These are phyloP conservation scores for Aureobasidium mangrovei DNA, from an alignment of 2,329 filamentous ascomycete genomes.

Conservation along the genomic window DNA sequence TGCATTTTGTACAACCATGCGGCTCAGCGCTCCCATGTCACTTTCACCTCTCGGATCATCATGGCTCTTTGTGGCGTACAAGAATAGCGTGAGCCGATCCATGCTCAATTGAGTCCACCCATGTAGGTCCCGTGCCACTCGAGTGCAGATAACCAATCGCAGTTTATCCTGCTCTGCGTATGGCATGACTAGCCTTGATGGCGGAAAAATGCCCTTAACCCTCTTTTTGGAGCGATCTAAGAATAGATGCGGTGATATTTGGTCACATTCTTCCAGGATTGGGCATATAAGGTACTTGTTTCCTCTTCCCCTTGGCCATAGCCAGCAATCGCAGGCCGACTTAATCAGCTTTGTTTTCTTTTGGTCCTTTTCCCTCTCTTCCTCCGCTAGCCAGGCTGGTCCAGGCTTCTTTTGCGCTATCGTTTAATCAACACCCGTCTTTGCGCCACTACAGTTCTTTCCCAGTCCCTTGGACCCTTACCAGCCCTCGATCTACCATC, in stretches of 20 bases:
- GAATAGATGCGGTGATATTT: conserved; percentile 38
- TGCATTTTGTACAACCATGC: conserved; percentile 4
- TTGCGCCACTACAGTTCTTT: conserved; percentile 21
- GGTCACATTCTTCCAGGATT: conserved; percentile 32
- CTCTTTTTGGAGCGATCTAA: conserved; percentile 29
- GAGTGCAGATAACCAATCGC: conserved; percentile 18
- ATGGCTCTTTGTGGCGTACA: conserved; percentile 8
- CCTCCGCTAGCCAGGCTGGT: conserved; percentile 36
- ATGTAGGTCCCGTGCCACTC: conserved; percentile 9
- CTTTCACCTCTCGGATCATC: not conserved
- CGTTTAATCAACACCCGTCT: conserved; percentile 30
- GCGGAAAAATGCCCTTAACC: conserved; percentile 15
- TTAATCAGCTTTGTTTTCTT: conserved; percentile 39
- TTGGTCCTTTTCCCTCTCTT: conserved; percentile 27
- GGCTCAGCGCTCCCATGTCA: conserved; percentile 4
- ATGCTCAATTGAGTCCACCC: not conserved
- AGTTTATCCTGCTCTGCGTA: conserved; percentile 11
- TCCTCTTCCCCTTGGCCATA: conserved; percentile 30
- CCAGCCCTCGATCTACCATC: conserved; percentile 21
- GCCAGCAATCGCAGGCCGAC: conserved; percentile 28
- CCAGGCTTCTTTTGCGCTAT: conserved; percentile 39
- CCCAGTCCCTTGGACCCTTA: conserved; percentile 23
- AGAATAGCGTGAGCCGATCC: conserved; percentile 14
- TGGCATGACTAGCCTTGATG: conserved; percentile 19
- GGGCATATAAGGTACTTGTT: conserved; percentile 39